Evolutionary conservation across 257 asterid genomes (phyloP).

Genomic region (Perilla frutescens): DNA sequence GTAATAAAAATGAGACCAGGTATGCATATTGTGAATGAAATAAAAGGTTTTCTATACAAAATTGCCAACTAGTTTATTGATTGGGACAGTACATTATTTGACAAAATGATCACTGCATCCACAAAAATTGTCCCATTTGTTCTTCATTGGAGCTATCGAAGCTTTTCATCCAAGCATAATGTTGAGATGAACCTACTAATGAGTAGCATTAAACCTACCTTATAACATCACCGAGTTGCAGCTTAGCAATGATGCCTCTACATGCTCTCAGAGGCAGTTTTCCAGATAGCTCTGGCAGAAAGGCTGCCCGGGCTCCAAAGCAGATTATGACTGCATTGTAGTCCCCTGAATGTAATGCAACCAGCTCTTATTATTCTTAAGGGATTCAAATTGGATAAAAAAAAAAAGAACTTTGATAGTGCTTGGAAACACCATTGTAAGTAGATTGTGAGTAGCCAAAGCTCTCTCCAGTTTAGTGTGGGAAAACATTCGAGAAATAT

Average conservation of each 20-base stretch:
- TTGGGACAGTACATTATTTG: background rate
- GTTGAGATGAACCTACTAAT: background rate
- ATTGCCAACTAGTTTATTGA: background rate
- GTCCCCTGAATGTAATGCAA: conserved; percentile 59
- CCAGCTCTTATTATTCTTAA: conserved; percentile 14
- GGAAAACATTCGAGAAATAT: background rate
- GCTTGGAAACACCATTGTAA: conserved; percentile 9
- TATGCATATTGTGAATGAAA: background rate
- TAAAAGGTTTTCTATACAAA: background rate
- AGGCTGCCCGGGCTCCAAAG: conserved; percentile 83
- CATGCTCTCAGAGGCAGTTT: conserved; percentile 88
- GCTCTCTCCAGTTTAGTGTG: background rate
- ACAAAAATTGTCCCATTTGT: background rate
- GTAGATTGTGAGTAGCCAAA: background rate
- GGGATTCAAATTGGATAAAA: conserved; percentile 12
- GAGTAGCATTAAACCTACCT: conserved; percentile 50
- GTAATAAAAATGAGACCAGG: background rate
- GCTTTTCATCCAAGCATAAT: background rate
- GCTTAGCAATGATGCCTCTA: conserved; percentile 77
- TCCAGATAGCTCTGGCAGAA: conserved; percentile 73
- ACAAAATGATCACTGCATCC: background rate
- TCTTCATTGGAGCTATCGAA: background rate
- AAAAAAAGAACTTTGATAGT: background rate
- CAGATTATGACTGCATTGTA: conserved; percentile 83
- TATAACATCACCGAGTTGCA: conserved; percentile 64